Base-by-base conservation (phyloP, 257 asterid genomes). In the Gentiana macrophylla region DNA sequence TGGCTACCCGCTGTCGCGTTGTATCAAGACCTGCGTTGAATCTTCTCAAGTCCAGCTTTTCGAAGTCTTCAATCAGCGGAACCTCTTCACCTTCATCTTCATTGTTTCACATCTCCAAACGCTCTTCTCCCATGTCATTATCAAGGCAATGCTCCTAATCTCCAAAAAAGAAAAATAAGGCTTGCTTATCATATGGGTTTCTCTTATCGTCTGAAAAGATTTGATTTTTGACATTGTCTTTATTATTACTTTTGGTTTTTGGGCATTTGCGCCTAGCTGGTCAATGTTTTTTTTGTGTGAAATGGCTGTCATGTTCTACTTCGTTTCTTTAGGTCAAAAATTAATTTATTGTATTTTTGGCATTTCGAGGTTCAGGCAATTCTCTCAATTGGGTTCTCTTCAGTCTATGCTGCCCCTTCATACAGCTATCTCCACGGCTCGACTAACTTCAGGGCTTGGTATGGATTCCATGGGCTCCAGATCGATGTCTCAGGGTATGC, bases 401-500 rank as follows among this genome's bases (percentile, higher is more conserved):
- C 89, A 76, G 66, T 86, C 97, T 52, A 71, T 86, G 45, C 38
- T 79, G 56, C 97, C 97, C 8, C 96, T 90, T 62, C 77, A 90
- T 56, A 54, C 85, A 4, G 97, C 94, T 0, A 64, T 90, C 50
- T 84, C 97, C 3, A 74, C 97, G 0, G 94, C 97, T 52, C 66
- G 97, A 68, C 94, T 90, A 46, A 86, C 94, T 33, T 86, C 87
- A 1, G 80, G 94, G 72, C 91, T 90, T 2, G 89, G 91, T 33
- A 56, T 77, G 37, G 94, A 86, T 70, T 62, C 86, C 55, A 78
- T 65, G 13, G 89, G 95, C 69, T 86, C 94, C 67, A 74, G 97
- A 66, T 90, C 97, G 46, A 72, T 86, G 89, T 86, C 97, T 86
- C 91, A 86, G 96, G 97, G 97, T 90, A 86, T 86, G 97, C 79